Base-by-base conservation (phyloP, 306 rosid genomes). In the Casuarina glauca region DNA sequence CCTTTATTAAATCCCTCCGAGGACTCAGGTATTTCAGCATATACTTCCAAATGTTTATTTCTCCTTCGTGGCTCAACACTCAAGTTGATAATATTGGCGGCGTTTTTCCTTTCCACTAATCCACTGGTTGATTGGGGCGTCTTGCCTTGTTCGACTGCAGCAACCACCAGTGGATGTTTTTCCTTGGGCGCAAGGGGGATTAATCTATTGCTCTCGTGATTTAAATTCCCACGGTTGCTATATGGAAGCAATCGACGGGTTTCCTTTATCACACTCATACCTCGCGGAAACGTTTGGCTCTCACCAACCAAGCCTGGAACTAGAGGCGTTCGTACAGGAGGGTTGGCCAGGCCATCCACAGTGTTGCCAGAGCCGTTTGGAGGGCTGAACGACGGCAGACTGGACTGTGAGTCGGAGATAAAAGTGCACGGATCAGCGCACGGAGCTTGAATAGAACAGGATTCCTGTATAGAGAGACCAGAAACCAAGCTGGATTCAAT, bases 1-100 rank as follows among this genome's bases (percentile, higher is more conserved):
- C 78, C 81, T 60, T 11, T 83, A 60, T 86, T 87, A 72, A 86
- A 80, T 81, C 77, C 63, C 3, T 77, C 89, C 3, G 81, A 71
- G 13, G 57, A 52, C 19, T 74, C 83, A 44, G 62, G 69, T 72
- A 79, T 85, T 8, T 78, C 79, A 35, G 5, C 1, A 81, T 64
- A 77, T 55, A 74, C 46, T 17, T 87, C 85, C 17, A 84, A 78
- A 75, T 80, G 87, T 83, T 86, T 83, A 42, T 78, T 64, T 44
- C 77, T 77, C 78, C 89, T 83, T 83, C 74, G 49, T 80, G 84
- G 26, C 26, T 20, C 26, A 20, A 20, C 26, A 20, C 26, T 20
- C 26, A 20, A 20, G 26, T 20, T 20, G 43, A 61, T 61, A 12
- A 36, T 12, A 5, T 19, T 61, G 43, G 43, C 74, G 41, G 16